These are phyloP conservation scores for Aphanomyces astaci DNA, from an alignment of 352 stramenopile species.

Conservation along the genomic window DNA sequence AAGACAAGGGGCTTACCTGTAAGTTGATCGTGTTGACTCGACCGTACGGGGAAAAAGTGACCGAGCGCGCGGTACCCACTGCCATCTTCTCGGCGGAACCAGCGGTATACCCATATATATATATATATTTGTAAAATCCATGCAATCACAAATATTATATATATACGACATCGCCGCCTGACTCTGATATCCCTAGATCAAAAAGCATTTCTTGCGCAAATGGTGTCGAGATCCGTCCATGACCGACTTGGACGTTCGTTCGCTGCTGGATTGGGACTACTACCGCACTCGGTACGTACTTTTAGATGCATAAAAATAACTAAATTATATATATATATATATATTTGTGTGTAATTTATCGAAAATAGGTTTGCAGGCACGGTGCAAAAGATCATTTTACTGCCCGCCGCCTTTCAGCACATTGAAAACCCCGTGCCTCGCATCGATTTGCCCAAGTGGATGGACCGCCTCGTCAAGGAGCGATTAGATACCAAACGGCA, in stretches of 20 bases:
- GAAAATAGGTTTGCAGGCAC: constrained; percentile 53
- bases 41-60: constrained; percentile 92
- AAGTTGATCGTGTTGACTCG: constrained; percentile 95
- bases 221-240: constrained; percentile 92
- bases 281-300: constrained; percentile 69
- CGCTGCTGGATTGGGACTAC: constrained; percentile 98
- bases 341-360: not conserved
- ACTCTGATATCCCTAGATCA: constrained; percentile 48
- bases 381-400: constrained; percentile 99
- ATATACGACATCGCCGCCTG: too few species aligned
- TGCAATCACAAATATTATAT: too few species aligned
- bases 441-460: constrained; percentile 95
- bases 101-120: constrained; percentile 28
- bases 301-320: too few species aligned
- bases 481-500: constrained; percentile 81
- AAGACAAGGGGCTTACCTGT: constrained; percentile 97
- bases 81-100: constrained; percentile 97
- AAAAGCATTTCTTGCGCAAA: constrained; percentile 95
- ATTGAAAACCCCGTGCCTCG: constrained; percentile 94
- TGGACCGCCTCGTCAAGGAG: constrained; percentile 88
- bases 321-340: too few species aligned
- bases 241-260: constrained; percentile 89
- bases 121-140: not conserved
- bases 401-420: constrained; percentile 97
- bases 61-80: constrained; percentile 95